Conservation (phyloP, 352 stramenopile species). For the Phytophthora cactorum region DNA sequence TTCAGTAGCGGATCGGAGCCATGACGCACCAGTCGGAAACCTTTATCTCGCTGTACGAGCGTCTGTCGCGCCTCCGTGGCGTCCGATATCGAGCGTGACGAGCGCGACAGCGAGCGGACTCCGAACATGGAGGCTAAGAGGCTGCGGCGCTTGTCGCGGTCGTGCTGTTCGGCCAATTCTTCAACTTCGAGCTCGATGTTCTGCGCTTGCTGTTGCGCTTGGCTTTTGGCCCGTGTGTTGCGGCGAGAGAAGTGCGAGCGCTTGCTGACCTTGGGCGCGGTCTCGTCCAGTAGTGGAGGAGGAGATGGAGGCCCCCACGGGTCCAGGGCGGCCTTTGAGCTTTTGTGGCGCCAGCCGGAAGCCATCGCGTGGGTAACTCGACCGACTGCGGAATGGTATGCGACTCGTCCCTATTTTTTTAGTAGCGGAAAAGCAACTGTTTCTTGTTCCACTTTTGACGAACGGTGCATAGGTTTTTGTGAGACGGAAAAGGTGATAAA, state of each 20-base stretch:
- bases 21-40: slow-evolving; percentile 49
- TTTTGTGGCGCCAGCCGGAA: slow-evolving; percentile 24
- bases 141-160: slow-evolving; percentile 29
- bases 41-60: slow-evolving; percentile 46
- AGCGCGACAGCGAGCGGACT: slow-evolving; percentile 13
- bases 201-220: slow-evolving; percentile 13
- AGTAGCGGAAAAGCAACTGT: slow-evolving; percentile 14
- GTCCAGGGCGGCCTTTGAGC: not conserved
- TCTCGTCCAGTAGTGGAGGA: slow-evolving; percentile 32
- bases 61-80: slow-evolving; percentile 18
- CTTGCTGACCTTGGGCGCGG: slow-evolving; percentile 11
- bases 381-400: slow-evolving; percentile 8
- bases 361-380: slow-evolving; percentile 16
- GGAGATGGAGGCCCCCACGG: slow-evolving; percentile 21
- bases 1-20: slow-evolving; percentile 72
- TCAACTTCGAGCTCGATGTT: slow-evolving; percentile 44
- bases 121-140: slow-evolving; percentile 39
- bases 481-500: not conserved
- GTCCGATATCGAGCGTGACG: slow-evolving; percentile 37
- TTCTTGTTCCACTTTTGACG: slow-evolving; percentile 8
- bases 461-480: not conserved
- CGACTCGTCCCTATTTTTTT: slow-evolving; percentile 22
- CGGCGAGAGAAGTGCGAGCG: slow-evolving; percentile 26
- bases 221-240: slow-evolving; percentile 12
- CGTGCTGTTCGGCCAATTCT: slow-evolving; percentile 27